Percentiles rank a stretch among this genome's conserved stretches.
phyloP scores from a whole-genome alignment of 129 eudicot species.

The Artemisia annua region DNA sequence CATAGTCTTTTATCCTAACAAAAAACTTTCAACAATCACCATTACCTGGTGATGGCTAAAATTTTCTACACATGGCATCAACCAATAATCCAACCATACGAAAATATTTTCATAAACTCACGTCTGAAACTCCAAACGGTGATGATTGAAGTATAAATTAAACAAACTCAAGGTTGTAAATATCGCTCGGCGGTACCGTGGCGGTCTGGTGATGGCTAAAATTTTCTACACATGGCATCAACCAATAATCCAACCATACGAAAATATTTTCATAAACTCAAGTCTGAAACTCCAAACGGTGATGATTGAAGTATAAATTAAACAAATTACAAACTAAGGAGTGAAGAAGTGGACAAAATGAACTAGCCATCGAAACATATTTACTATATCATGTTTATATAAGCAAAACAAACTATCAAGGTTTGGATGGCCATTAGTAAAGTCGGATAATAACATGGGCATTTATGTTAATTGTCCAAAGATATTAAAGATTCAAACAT shows the following conservation, averaged over 20 bases:
- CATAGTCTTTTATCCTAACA: neutral
- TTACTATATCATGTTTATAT: neutral
- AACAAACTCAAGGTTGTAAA: too few relatives aligned
- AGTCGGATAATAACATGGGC: neutral
- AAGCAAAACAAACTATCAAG: neutral
- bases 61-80: neutral
- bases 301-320: neutral
- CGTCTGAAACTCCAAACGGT: neutral
- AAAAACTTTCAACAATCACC: neutral
- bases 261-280: too few relatives aligned
- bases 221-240: too few relatives aligned
- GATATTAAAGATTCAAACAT: constrained; percentile 7
- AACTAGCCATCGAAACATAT: neutral
- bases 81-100: neutral
- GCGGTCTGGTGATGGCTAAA: too few relatives aligned
- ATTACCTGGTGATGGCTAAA: neutral
- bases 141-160: too few relatives aligned
- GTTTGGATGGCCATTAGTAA: neutral
- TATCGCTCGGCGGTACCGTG: too few relatives aligned
- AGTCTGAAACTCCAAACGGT: neutral
- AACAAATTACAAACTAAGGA: neutral
- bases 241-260: too few relatives aligned
- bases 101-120: neutral
- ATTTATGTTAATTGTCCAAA: neutral
- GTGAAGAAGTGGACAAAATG: neutral